Evolutionary conservation across 2,329 filamentous ascomycete genomes (phyloP), one percentile per base, ranked within the genome.

Genomic region (Nemania sp.): DNA sequence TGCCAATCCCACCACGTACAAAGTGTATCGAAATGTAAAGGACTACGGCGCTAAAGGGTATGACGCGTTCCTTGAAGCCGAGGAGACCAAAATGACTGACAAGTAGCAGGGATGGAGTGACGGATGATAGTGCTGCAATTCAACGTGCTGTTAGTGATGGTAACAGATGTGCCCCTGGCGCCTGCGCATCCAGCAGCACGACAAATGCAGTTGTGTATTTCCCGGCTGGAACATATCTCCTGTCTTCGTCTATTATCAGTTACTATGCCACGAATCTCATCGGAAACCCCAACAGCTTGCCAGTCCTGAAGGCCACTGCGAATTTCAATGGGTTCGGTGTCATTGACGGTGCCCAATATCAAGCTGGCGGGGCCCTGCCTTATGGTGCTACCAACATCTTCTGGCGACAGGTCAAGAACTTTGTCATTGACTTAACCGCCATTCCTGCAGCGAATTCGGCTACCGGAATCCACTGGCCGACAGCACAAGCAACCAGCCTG

Each of bases 191-290:
- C 5, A 56, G 52, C 23, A 56, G 54, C 20, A 57, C 57, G 28
- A 57, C 56, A 2, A 61, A 57, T 24, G 61, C 61, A 20, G 47
- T 63, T 37, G 54, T 63, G 2, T 63, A 61, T 31, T 63, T 63
- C 50, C 59, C 61, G 6, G 45, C 47, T 5, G 61, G 61, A 9
- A 57, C 48, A 2, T 63, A 64, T n/a, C 23, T 57, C 7, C 26
- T 59, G 20, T 56, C 47, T 22, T 61, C 59, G 22, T 87, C 89
- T 5, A 84, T 94, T 55, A 72, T 89, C 36, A 84, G 88, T 67
- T 85, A 86, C 72, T 94, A 92, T 74, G 90, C 91, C 68, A 91
- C 89, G 1, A 86, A 90, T 69, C 78, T 94, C 11, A 65, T 73
- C 5, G 73, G 75, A 17, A 73, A 75, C 55, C 73, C 73, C 40